These are phyloP conservation scores for Mycena haematopus DNA, from an alignment of 768 basidiomycete species.

Conservation along the genomic window DNA sequence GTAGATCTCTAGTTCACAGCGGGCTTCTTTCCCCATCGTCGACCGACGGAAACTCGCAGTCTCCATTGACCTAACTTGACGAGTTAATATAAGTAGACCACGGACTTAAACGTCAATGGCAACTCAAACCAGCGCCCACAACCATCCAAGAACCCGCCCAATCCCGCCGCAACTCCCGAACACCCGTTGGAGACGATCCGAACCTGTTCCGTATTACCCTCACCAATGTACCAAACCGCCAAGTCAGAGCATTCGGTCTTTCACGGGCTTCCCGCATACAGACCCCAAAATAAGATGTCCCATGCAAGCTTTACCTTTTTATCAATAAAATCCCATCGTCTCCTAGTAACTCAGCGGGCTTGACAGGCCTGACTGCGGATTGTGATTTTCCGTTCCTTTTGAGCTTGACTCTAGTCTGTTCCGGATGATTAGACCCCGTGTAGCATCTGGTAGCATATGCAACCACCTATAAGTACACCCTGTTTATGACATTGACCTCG, in stretches of 20 bases:
- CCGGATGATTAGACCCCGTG: too few relatives aligned
- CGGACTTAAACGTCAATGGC: too few relatives aligned
- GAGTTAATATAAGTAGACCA: not conserved
- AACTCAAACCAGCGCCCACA: not conserved
- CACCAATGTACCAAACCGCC: not conserved
- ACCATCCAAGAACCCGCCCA: not conserved
- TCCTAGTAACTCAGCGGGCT: not conserved
- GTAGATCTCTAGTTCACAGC: not conserved
- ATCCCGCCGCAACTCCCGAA: not conserved
- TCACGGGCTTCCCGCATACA: conserved; percentile 6
- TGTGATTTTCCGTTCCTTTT: too few relatives aligned
- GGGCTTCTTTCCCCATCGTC: conserved; percentile 10
- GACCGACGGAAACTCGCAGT: not conserved
- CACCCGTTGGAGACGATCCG: too few relatives aligned
- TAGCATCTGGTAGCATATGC: too few relatives aligned
- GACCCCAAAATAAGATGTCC: too few relatives aligned
- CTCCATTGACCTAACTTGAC: conserved; percentile 1
- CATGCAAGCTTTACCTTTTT: not conserved
- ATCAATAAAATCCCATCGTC: not conserved
- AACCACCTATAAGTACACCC: too few relatives aligned
- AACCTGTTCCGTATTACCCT: not conserved
- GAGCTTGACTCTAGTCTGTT: too few relatives aligned
- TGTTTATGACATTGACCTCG: too few relatives aligned
- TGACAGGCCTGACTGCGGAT: too few relatives aligned
- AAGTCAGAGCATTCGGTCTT: not conserved